A percentile compares a stretch with the other conserved stretches of the same genome.
Evolutionary conservation across 345 rosid species (phyloP).

Genomic region (Hibiscus mutabilis): DNA sequence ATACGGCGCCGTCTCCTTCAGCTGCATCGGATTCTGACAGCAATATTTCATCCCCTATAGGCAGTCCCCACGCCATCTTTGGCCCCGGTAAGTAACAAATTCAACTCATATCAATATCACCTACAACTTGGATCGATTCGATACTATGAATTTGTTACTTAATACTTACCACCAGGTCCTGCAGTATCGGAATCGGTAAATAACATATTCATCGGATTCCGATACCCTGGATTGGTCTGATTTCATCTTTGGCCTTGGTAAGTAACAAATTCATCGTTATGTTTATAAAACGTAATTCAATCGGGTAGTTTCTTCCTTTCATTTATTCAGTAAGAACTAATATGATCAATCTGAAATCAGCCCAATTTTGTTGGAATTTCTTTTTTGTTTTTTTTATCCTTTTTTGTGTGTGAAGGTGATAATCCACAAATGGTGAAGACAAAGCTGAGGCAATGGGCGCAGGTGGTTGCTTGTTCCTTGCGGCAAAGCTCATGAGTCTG

Average conservation of each 20-base stretch:
- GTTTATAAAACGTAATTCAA: too few species aligned
- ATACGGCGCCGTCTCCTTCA: constrained; percentile 27
- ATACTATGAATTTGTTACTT: too few species aligned
- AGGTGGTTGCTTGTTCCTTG: constrained; percentile 93
- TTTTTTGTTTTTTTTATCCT: background rate
- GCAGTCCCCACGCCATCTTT: constrained; percentile 55
- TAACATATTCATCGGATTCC: too few species aligned
- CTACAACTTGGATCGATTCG: too few species aligned
- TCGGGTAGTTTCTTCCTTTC: too few species aligned
- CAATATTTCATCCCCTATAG: constrained; percentile 30
- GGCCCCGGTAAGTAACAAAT: constrained; percentile 31
- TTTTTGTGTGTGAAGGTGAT: constrained; percentile 40
- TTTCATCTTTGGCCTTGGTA: constrained; percentile 49
- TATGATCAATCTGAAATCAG: too few species aligned
- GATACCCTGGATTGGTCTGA: too few species aligned
- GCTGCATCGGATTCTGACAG: constrained; percentile 44
- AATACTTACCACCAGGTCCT: too few species aligned
- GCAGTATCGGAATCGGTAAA: too few species aligned
- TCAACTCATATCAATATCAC: background rate
- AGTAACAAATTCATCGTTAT: background rate
- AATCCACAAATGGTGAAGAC: constrained; percentile 78
- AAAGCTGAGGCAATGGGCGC: constrained; percentile 88
- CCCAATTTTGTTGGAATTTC: background rate
- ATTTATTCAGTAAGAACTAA: too few species aligned
- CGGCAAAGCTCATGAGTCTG: constrained; percentile 38